A percentile compares a stretch with the other conserved stretches of the same genome.
Evolutionary conservation across 352 stramenopile species (phyloP).

Genomic region (Pythium monospermum): DNA sequence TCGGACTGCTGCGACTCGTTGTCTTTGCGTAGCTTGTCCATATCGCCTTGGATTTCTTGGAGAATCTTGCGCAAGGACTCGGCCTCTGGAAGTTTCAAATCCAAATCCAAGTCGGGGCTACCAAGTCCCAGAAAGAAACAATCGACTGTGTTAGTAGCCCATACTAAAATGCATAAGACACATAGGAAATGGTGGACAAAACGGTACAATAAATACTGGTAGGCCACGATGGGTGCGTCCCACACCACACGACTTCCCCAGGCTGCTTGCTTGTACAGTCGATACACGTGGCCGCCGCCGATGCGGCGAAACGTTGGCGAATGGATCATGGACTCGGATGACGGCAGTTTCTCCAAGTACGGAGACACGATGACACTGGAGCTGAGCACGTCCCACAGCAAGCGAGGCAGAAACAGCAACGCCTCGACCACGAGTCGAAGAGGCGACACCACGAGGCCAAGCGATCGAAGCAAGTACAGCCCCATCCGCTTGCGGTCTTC

Average conservation of each 20-base stretch:
- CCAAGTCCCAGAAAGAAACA: conserved; percentile 3
- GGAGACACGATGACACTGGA: conserved; percentile 19
- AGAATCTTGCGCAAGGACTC: conserved; percentile 65
- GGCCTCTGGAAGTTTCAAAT: conserved; percentile 48
- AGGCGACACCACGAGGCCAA: conserved; percentile 51
- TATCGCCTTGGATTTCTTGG: conserved; percentile 59
- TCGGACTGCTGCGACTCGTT: conserved; percentile 35
- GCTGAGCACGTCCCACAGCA: conserved; percentile 38
- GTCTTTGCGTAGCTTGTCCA: conserved; percentile 48
- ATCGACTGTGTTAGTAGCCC: background rate
- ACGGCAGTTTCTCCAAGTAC: conserved; percentile 36
- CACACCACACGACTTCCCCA: conserved; percentile 58
- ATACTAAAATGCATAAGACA: too few species aligned
- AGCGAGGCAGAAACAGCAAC: conserved; percentile 41
- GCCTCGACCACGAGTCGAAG: conserved; percentile 45
- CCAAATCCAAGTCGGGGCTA: conserved; percentile 56
- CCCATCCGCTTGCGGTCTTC: conserved; percentile 52
- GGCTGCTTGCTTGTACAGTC: conserved; percentile 31
- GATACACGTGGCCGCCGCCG: conserved; percentile 44
- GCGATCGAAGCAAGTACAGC: conserved; percentile 34
- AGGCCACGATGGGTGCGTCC: conserved; percentile 62
- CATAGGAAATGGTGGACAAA: too few species aligned
- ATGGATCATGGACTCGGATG: conserved; percentile 15
- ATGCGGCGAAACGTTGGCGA: conserved; percentile 55
- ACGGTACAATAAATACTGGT: conserved; percentile 81